phyloP scores from a whole-genome alignment of 2,329 filamentous ascomycete genomes.

The Hypoxylon sp. region DNA sequence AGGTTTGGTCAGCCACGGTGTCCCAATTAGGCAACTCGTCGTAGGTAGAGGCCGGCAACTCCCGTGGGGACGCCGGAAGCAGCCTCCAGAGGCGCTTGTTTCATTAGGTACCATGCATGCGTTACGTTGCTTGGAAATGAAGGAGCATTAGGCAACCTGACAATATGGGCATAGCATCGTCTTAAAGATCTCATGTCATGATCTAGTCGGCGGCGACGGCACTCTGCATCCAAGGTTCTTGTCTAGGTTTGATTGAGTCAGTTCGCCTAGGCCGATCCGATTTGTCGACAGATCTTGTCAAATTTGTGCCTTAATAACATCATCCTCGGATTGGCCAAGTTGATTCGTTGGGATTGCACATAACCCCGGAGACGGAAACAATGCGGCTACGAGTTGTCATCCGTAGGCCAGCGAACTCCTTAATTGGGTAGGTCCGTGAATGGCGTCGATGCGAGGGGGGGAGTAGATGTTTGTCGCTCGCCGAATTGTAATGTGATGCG shows the following conservation, averaged over 20 bases:
- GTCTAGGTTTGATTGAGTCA: conserved; percentile 13
- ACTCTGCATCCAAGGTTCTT: conserved; percentile 8
- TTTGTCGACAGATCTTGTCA: conserved; percentile 9
- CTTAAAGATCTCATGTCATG: conserved; percentile 17
- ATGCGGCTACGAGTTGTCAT: conserved; percentile 16
- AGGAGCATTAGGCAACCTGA: conserved; percentile 9
- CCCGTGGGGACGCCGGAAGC: conserved; percentile 8
- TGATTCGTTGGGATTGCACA: conserved; percentile 5
- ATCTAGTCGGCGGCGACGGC: conserved; percentile 8
- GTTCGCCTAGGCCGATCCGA: conserved; percentile 11
- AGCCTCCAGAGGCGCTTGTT: conserved; percentile 3
- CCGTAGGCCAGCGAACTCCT: conserved; percentile 18
- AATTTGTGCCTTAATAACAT: conserved; percentile 12
- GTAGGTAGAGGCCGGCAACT: conserved; percentile 7
- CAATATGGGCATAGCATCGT: conserved; percentile 1
- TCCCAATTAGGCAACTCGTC: conserved; percentile 30
- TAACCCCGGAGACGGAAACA: conserved; percentile 9
- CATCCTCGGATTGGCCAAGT: conserved; percentile 16
- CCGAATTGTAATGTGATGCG: conserved; percentile 29
- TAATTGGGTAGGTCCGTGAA: conserved; percentile 31
- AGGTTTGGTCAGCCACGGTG: conserved; percentile 13
- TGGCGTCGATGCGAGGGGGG: conserved; percentile 20
- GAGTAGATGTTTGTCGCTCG: conserved; percentile 16
- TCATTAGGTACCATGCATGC: background rate
- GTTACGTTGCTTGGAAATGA: conserved; percentile 22